Percentiles rank a stretch among this genome's conserved stretches.
Evolutionary conservation across 257 asterid species (phyloP).

Genomic region (Lavandula angustifolia): DNA sequence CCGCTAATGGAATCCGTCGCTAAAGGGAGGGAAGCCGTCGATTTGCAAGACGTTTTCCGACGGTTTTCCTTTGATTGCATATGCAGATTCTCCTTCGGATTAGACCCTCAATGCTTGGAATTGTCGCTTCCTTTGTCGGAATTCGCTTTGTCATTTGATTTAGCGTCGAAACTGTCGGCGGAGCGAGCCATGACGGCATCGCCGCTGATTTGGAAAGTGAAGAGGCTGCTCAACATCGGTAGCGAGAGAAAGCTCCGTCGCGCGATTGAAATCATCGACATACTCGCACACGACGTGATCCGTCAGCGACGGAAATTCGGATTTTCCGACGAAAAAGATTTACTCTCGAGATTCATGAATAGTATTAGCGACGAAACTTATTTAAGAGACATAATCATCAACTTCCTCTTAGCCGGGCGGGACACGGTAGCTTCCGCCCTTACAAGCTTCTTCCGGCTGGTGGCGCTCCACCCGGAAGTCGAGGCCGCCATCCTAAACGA

Average conservation of each 20-base stretch:
- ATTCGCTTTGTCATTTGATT: conserved; percentile 38
- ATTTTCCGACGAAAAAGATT: conserved; percentile 32
- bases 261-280: conserved; percentile 28
- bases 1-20: conserved; percentile 32
- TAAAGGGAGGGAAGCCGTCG: conserved; percentile 3
- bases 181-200: conserved; percentile 42
- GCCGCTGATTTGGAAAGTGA: conserved; percentile 40
- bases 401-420: conserved; percentile 45
- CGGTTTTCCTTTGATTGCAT: conserved; percentile 42
- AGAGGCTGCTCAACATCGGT: conserved; percentile 34
- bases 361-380: conserved; percentile 30
- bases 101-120: conserved; percentile 42
- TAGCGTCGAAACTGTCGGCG: conserved; percentile 42
- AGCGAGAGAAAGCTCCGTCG: conserved; percentile 33
- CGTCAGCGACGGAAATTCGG: conserved; percentile 33
- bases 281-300: conserved; percentile 38
- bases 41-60: conserved; percentile 43
- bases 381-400: conserved; percentile 41
- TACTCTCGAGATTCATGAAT: conserved; percentile 47
- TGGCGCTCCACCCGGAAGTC: conserved; percentile 44
- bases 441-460: conserved; percentile 41
- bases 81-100: conserved; percentile 41
- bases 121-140: conserved; percentile 32
- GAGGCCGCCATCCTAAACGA: conserved; percentile 38
- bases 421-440: conserved; percentile 41